A percentile compares a stretch with the other conserved stretches of the same genome.
These are phyloP conservation scores for Casuarina cunninghamiana DNA, from an alignment of 306 rosid genomes.

Conservation along the genomic window DNA sequence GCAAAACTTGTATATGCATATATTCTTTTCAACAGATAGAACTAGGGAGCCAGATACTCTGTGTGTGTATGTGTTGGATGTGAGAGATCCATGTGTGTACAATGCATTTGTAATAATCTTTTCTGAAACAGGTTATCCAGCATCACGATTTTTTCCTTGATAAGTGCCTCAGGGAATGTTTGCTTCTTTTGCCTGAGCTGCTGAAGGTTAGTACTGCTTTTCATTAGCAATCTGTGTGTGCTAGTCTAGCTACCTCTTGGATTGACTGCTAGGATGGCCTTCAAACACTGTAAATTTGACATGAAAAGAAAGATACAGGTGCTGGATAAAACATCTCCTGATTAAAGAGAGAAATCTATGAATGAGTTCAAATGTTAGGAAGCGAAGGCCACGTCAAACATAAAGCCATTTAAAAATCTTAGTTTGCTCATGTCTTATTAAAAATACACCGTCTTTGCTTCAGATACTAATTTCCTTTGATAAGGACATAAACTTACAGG, in stretches of 20 bases:
- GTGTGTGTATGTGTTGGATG: neutral
- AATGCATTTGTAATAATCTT: constrained; percentile 28
- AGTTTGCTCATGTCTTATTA: neutral
- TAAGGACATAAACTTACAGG: neutral
- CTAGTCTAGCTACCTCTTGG: constrained; percentile 3
- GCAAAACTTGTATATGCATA: neutral
- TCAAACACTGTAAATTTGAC: neutral
- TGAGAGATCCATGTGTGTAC: constrained; percentile 7
- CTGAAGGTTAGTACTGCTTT: constrained; percentile 66
- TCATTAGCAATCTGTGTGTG: neutral
- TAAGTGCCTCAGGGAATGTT: constrained; percentile 92
- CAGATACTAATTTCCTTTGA: neutral
- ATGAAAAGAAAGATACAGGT: neutral
- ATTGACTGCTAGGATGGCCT: neutral
- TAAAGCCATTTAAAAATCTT: neutral
- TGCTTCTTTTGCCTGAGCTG: constrained; percentile 87
- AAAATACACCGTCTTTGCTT: neutral
- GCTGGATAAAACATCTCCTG: neutral
- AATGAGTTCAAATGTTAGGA: neutral
- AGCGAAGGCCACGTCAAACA: neutral
- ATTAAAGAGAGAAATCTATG: neutral
- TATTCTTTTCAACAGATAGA: neutral
- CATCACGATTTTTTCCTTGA: constrained; percentile 94
- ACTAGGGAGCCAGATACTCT: neutral
- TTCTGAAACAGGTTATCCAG: constrained; percentile 79